Base-by-base conservation (phyloP, 1,284 basidiomycete species). In the Austropuccinia psidii region DNA sequence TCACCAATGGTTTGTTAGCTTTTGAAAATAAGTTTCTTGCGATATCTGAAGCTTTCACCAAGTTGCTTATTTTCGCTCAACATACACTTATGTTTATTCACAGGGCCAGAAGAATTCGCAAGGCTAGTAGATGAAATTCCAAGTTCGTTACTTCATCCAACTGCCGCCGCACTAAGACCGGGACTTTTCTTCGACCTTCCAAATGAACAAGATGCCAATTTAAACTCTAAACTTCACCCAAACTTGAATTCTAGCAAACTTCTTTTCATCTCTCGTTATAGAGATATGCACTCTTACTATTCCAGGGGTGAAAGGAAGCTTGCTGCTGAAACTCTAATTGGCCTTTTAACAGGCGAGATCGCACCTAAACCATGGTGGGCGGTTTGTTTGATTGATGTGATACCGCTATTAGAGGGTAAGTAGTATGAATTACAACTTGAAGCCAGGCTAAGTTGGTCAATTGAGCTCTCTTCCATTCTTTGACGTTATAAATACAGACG, bases 211-310 rank as follows among this genome's bases (percentile, higher is more conserved):
- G 0, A 27, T 1, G 21, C 61, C 33, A n/a, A n/a, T n/a, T n/a
- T n/a, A n/a, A n/a, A n/a, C n/a, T n/a, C n/a, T n/a, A 62, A 54
- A 33, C 21, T 24, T 24, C 55, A 62, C 5, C 64, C 58, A 24
- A 72, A 72, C 62, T 4, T 60, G 13, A 57, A 72, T 67, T 79
- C 81, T 0, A 78, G 80, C 1, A 78, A 80, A 24, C 78, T 84
- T 35, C 76, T 79, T 17, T 84, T 84, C 80, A 77, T 84, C 9
- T 80, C 83, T 19, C 79, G 82, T 60, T 83, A 84, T 76, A 77
- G 82, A 47, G 82, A 84, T 75, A 83, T 83, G 75, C 79, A 84
- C 41, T 78, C 82, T 4, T 80, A 81, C 70, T 78, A 81, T 37
- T 75, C 76, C 0, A 76, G 79, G 43, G 82, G 80, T 1, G 79